Evolutionary conservation across 2,329 filamentous ascomycete species (phyloP).

Genomic region (Exophiala xenobiotica): DNA sequence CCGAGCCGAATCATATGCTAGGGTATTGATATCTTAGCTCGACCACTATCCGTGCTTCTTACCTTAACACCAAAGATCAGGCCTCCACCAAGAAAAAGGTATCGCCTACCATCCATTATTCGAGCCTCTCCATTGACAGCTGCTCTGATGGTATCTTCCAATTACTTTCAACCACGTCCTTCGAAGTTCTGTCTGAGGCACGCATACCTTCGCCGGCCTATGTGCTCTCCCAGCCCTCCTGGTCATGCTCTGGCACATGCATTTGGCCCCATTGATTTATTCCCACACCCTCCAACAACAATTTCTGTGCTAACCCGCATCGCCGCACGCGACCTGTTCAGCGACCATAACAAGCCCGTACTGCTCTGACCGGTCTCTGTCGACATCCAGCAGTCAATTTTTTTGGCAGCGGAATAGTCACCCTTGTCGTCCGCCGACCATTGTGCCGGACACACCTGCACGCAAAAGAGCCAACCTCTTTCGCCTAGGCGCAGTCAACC

Average conservation of each 20-base stretch:
- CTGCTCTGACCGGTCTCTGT: conserved; percentile 9
- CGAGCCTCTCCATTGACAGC: conserved; percentile 9
- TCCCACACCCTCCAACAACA: conserved; percentile 6
- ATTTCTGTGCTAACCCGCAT: conserved; percentile 16
- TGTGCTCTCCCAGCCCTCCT: conserved; percentile 8
- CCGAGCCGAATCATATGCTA: conserved; percentile 11
- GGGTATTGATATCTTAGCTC: conserved; percentile 6
- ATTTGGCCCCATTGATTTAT: background rate
- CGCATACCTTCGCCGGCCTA: conserved; percentile 2
- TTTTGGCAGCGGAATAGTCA: conserved; percentile 12
- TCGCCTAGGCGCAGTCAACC: conserved; percentile 11
- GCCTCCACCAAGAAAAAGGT: conserved; percentile 17
- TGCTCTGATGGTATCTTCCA: conserved; percentile 14
- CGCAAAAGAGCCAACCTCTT: background rate
- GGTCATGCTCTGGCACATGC: conserved; percentile 11
- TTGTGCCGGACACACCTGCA: background rate
- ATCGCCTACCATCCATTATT: conserved; percentile 14
- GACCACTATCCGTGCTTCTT: conserved; percentile 1
- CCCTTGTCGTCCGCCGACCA: conserved; percentile 16
- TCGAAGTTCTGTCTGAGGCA: conserved; percentile 1
- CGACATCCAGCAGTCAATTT: conserved; percentile 5
- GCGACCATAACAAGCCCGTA: conserved; percentile 20
- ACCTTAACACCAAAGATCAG: conserved; percentile 14
- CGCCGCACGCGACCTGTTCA: conserved; percentile 24
- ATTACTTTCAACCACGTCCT: conserved; percentile 20